phyloP scores from a whole-genome alignment of 768 basidiomycete genomes.

The Xerocomus spinulosus region DNA sequence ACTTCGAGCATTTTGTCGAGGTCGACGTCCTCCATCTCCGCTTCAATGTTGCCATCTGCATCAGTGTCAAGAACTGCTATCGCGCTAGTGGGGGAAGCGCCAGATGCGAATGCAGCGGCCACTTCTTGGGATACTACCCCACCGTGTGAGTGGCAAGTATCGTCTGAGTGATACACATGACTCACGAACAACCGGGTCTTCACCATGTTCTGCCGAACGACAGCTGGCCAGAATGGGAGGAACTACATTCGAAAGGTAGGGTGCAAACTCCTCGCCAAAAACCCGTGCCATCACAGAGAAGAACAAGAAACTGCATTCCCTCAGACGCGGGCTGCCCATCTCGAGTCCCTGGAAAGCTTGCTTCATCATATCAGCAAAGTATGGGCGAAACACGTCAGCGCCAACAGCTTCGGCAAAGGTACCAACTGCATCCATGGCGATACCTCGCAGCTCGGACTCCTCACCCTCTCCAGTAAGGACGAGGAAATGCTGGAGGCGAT shows the following conservation, averaged over 20 bases:
- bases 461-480: conserved; percentile 82
- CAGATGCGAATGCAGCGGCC: conserved; percentile 64
- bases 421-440: conserved; percentile 98
- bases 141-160: not conserved
- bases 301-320: conserved; percentile 97
- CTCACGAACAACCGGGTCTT: conserved; percentile 47
- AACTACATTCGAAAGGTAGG: conserved; percentile 80
- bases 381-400: conserved; percentile 88
- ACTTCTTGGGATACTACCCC: conserved; percentile 46
- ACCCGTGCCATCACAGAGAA: conserved; percentile 98
- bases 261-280: conserved; percentile 90
- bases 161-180: not conserved
- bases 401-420: conserved; percentile 98
- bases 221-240: conserved; percentile 81
- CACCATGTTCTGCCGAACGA: conserved; percentile 78
- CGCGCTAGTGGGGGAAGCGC: conserved; percentile 66
- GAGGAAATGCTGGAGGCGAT: conserved; percentile 84
- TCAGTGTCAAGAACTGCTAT: conserved; percentile 57
- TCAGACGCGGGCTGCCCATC: conserved; percentile 78
- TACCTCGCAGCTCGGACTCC: conserved; percentile 90
- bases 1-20: conserved; percentile 86
- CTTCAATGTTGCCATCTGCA: conserved; percentile 50
- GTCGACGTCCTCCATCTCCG: conserved; percentile 75
- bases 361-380: conserved; percentile 95
- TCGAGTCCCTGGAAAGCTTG: conserved; percentile 88